Evolutionary conservation across 495 filamentous ascomycete species (phyloP).

Genomic region (Neohortaea acidophila): DNA sequence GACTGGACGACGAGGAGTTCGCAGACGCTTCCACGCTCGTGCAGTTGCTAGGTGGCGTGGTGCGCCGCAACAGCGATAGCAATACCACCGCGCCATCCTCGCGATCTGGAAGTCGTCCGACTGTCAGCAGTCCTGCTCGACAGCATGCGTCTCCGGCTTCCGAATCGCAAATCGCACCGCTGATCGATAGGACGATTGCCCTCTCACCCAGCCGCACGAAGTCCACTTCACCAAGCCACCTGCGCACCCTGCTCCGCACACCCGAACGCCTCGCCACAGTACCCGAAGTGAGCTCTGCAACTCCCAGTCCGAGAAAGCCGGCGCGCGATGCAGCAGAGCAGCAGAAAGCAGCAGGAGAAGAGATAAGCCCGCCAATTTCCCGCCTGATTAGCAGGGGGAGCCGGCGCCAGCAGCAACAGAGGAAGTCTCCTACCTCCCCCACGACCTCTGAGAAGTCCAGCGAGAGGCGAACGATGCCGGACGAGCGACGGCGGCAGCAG

Average conservation of each 20-base stretch:
- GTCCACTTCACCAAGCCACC: conserved; percentile 1
- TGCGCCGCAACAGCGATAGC: conserved; percentile 23
- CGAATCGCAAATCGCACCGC: background rate
- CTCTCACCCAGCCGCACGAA: conserved; percentile 1
- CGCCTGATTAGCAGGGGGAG: conserved; percentile 9
- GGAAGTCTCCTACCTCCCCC: background rate
- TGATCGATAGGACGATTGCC: conserved; percentile 15
- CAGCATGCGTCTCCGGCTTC: background rate
- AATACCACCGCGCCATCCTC: background rate
- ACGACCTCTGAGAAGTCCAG: background rate
- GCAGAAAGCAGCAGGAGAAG: conserved; percentile 4
- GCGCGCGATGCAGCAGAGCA: conserved; percentile 3
- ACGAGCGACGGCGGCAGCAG: too few relatives aligned
- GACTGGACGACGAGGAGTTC: conserved; percentile 69
- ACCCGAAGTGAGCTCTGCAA: conserved; percentile 11
- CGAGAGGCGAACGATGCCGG: background rate
- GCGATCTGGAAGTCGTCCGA: too few relatives aligned
- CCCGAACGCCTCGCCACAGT: conserved; percentile 15
- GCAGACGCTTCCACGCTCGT: conserved; percentile 37
- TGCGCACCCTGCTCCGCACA: conserved; percentile 3
- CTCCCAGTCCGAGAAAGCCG: background rate
- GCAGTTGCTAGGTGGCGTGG: conserved; percentile 30
- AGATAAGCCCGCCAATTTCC: conserved; percentile 7
- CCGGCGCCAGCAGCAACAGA: background rate
- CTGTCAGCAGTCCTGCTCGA: background rate